Evolutionary conservation across 2,329 filamentous ascomycete species (phyloP).

Genomic region (Aspergillus latus): DNA sequence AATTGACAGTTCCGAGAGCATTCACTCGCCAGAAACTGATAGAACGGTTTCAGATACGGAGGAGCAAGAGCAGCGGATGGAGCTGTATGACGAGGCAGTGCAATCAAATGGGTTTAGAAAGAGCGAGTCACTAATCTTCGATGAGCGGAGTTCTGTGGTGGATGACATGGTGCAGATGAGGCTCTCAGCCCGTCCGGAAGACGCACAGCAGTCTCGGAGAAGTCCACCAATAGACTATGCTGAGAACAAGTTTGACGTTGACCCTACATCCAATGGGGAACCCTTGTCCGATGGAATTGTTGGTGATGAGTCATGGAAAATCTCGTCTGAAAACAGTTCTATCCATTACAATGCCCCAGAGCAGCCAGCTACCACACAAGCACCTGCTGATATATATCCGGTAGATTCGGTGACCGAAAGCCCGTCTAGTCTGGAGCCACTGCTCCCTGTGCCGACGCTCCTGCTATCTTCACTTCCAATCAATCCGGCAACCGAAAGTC

Average conservation of each 20-base stretch:
- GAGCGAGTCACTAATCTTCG: background rate
- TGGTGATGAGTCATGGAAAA: slow-evolving; percentile 23
- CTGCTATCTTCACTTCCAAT: slow-evolving; percentile 34
- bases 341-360: slow-evolving; percentile 17
- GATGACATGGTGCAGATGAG: background rate
- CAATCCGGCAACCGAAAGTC: slow-evolving; percentile 28
- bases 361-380: slow-evolving; percentile 16
- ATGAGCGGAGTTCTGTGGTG: background rate
- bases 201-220: background rate
- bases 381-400: background rate
- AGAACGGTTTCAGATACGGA: background rate
- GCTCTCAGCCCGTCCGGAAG: background rate
- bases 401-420: slow-evolving; percentile 6
- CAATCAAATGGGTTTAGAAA: slow-evolving; percentile 3
- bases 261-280: slow-evolving; percentile 10
- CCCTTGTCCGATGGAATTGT: slow-evolving; percentile 23
- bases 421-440: slow-evolving; percentile 15
- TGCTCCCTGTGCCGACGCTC: slow-evolving; percentile 26
- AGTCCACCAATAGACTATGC: slow-evolving; percentile 5
- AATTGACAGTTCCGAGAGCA: background rate
- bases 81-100: background rate
- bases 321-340: slow-evolving; percentile 12
- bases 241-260: slow-evolving; percentile 21
- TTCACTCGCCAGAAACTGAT: slow-evolving; percentile 2
- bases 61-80: background rate